Percentiles rank a stretch among this genome's conserved stretches.
Evolutionary conservation across 257 asterid genomes (phyloP).

Genomic region (Buddleja alternifolia): DNA sequence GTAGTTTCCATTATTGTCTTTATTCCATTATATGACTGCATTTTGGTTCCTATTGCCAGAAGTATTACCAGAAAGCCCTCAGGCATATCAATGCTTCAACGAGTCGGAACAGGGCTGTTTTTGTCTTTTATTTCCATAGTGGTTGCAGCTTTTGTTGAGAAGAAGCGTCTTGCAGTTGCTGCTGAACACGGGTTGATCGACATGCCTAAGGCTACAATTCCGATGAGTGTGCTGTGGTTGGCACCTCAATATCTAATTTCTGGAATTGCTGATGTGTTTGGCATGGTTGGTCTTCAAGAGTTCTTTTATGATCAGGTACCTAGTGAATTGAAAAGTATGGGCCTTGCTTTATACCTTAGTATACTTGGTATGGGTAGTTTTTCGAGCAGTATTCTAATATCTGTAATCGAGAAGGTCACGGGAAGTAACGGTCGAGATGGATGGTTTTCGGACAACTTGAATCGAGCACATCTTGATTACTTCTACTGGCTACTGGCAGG

Average conservation of each 20-base stretch:
- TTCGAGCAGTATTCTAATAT: slow-evolving; percentile 43
- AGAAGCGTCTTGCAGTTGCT: slow-evolving; percentile 39
- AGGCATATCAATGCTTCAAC: slow-evolving; percentile 43
- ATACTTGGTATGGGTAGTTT: slow-evolving; percentile 46
- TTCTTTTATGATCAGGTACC: slow-evolving; percentile 58
- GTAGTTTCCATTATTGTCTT: slow-evolving; percentile 25
- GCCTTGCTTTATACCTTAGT: slow-evolving; percentile 46
- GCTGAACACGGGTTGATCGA: slow-evolving; percentile 35
- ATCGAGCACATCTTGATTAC: slow-evolving; percentile 54
- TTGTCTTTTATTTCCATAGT: slow-evolving; percentile 33
- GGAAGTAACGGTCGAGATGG: slow-evolving; percentile 28
- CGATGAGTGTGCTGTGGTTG: slow-evolving; percentile 67
- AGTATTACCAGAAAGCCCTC: slow-evolving; percentile 40
- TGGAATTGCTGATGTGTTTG: slow-evolving; percentile 43
- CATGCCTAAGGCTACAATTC: slow-evolving; percentile 36
- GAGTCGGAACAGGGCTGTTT: slow-evolving; percentile 37
- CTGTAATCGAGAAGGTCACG: slow-evolving; percentile 35
- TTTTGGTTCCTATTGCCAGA: slow-evolving; percentile 46
- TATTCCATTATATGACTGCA: slow-evolving; percentile 42
- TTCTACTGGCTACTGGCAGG: slow-evolving; percentile 56
- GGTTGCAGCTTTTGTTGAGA: slow-evolving; percentile 49
- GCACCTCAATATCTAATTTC: slow-evolving; percentile 45
- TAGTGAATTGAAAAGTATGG: slow-evolving; percentile 37
- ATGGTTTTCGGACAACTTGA: slow-evolving; percentile 56
- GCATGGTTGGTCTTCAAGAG: slow-evolving; percentile 48